Percentiles rank a stretch among this genome's conserved stretches.
These are phyloP conservation scores for Pestalotiopsis sp. DNA, from an alignment of 2,329 filamentous ascomycete genomes.

Conservation along the genomic window DNA sequence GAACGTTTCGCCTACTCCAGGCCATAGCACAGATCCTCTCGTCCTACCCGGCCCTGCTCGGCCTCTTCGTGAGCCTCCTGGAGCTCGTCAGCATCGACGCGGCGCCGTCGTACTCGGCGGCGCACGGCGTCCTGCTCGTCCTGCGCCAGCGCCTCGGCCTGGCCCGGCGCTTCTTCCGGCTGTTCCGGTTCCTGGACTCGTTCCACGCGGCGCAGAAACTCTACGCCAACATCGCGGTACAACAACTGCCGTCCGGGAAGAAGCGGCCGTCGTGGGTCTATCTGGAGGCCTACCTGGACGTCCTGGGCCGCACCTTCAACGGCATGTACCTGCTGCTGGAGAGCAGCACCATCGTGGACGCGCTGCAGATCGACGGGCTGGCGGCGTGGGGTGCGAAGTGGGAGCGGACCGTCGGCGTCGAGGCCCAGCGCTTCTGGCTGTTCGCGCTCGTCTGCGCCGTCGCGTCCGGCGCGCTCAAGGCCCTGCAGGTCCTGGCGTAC, in stretches of 20 bases:
- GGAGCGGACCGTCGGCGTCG: slow-evolving; percentile 51
- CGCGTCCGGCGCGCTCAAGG: slow-evolving; percentile 42
- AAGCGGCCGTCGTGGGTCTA: slow-evolving; percentile 20
- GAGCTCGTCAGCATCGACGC: slow-evolving; percentile 14
- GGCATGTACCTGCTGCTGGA: slow-evolving; percentile 72
- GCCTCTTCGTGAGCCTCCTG: slow-evolving; percentile 32
- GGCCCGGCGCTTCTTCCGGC: slow-evolving; percentile 64
- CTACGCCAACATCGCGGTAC: slow-evolving; percentile 29
- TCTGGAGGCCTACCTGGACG: slow-evolving; percentile 50
- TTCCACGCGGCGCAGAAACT: slow-evolving; percentile 54
- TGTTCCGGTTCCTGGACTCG: slow-evolving; percentile 68
- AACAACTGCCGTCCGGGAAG: slow-evolving; percentile 3
- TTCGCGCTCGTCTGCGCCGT: slow-evolving; percentile 59
- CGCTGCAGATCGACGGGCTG: slow-evolving; percentile 43
- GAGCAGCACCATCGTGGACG: slow-evolving; percentile 62
- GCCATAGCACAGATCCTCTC: slow-evolving; percentile 50
- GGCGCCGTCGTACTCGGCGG: slow-evolving; percentile 27
- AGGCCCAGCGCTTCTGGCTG: slow-evolving; percentile 74
- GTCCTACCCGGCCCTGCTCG: slow-evolving; percentile 44
- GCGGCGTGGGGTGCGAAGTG: slow-evolving; percentile 55
- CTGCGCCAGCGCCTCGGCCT: slow-evolving; percentile 48
- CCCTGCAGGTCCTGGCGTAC: slow-evolving; percentile 39
- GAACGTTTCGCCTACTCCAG: slow-evolving; percentile 61
- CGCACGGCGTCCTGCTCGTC: slow-evolving; percentile 32
- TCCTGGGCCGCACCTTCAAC: slow-evolving; percentile 60